Evolutionary conservation across 768 basidiomycete genomes (phyloP).

Genomic region (Trametes cinnabarina): DNA sequence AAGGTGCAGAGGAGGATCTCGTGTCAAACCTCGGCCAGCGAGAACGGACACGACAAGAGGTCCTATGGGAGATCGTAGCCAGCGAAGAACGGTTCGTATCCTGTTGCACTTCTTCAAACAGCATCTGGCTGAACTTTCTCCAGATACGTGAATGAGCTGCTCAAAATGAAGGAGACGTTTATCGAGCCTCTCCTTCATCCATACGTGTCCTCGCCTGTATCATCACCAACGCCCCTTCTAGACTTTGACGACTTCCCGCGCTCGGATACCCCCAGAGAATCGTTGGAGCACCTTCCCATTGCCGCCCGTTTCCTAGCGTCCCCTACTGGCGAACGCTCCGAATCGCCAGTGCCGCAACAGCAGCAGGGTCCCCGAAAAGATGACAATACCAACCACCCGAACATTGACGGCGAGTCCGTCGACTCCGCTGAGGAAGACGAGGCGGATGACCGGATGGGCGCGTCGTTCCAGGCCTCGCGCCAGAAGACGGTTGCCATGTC

Average conservation of each 20-base stretch:
- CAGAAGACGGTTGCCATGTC: slow-evolving; percentile 28
- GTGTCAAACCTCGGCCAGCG: slow-evolving; percentile 90
- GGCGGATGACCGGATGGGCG: slow-evolving; percentile 51
- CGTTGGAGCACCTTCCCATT: slow-evolving; percentile 77
- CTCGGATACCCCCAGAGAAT: slow-evolving; percentile 64
- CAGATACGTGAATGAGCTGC: slow-evolving; percentile 90
- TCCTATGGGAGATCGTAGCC: slow-evolving; percentile 93
- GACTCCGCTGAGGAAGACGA: slow-evolving; percentile 72
- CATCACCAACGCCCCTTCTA: slow-evolving; percentile 51
- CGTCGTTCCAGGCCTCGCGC: slow-evolving; percentile 36
- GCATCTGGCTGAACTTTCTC: slow-evolving; percentile 14
- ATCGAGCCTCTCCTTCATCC: slow-evolving; percentile 89
- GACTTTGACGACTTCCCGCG: slow-evolving; percentile 70
- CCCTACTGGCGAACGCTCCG: slow-evolving; percentile 46
- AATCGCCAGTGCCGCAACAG: slow-evolving; percentile 39
- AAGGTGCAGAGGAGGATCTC: slow-evolving; percentile 91
- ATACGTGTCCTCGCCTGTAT: slow-evolving; percentile 50
- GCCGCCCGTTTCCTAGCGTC: slow-evolving; percentile 85
- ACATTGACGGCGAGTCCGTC: slow-evolving; percentile 72
- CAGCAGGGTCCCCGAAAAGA: slow-evolving; percentile 38
- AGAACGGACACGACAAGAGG: slow-evolving; percentile 94
- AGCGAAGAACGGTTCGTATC: slow-evolving; percentile 83
- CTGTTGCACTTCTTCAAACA: background rate
- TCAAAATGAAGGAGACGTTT: slow-evolving; percentile 92
- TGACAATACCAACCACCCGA: slow-evolving; percentile 48